phyloP scores from a whole-genome alignment of 306 rosid species.

The Acacia melanoxylon region DNA sequence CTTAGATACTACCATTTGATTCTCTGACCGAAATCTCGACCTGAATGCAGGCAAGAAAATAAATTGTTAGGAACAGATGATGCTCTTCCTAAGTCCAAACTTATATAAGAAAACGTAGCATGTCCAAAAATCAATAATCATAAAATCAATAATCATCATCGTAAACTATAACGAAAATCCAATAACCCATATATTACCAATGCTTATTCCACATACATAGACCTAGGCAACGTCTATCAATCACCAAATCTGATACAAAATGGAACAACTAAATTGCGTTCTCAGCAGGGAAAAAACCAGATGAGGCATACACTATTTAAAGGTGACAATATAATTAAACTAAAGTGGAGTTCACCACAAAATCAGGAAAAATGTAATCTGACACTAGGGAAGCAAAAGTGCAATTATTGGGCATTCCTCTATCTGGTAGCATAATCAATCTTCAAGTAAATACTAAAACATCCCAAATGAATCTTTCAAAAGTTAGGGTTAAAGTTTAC shows the following conservation, averaged over 20 bases:
- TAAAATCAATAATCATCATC: slow-evolving; percentile 5
- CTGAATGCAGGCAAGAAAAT: slow-evolving; percentile 11
- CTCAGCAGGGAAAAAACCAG: background rate
- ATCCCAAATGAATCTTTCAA: background rate
- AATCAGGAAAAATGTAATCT: background rate
- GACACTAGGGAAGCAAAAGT: background rate
- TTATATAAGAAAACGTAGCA: slow-evolving; percentile 11
- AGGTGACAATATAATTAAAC: slow-evolving; percentile 24
- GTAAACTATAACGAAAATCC: background rate
- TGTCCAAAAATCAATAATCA: slow-evolving; percentile 9
- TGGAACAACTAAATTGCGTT: background rate
- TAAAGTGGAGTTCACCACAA: slow-evolving; percentile 15
- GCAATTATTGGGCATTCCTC: slow-evolving; percentile 18
- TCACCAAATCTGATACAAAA: background rate
- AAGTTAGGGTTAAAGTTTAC: slow-evolving; percentile 20
- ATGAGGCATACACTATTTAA: slow-evolving; percentile 11
- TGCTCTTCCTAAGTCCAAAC: slow-evolving; percentile 22
- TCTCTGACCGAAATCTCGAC: slow-evolving; percentile 1
- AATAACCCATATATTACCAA: background rate
- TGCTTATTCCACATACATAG: background rate
- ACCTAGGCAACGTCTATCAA: background rate
- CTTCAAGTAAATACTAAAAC: background rate
- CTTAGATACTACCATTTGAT: slow-evolving; percentile 8
- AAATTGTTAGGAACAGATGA: background rate
- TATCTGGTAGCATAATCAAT: slow-evolving; percentile 22